These are phyloP conservation scores for Mucor velutinosus DNA, from an alignment of 371 early-diverging fungal genomes.

Conservation along the genomic window DNA sequence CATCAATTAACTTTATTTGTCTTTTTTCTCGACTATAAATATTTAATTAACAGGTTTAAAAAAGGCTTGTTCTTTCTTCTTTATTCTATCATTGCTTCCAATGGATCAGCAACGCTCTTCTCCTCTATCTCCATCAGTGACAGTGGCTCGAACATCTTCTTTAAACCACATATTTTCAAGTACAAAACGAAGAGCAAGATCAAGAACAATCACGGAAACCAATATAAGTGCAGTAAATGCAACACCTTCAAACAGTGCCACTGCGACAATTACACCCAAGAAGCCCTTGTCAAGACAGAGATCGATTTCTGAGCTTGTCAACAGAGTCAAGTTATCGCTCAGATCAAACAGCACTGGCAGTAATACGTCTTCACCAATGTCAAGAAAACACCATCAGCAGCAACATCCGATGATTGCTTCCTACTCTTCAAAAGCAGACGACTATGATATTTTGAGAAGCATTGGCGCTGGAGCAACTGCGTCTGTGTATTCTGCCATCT, in stretches of 20 bases:
- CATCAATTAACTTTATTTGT: conserved; percentile 2
- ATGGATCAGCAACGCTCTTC: conserved; percentile 8
- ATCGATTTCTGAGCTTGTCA: conserved; percentile 29
- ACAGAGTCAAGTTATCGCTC: conserved; percentile 13
- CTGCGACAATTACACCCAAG: not conserved
- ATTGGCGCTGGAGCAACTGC: conserved; percentile 48
- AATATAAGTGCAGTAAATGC: not conserved
- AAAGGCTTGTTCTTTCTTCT: not conserved
- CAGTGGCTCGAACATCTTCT: conserved; percentile 17
- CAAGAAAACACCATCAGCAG: not conserved
- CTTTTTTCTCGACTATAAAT: not conserved
- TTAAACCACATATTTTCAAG: conserved; percentile 20
- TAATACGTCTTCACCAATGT: not conserved
- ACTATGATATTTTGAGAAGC: conserved; percentile 25
- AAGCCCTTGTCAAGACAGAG: conserved; percentile 24
- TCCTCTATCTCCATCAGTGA: conserved; percentile 6
- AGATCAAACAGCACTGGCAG: conserved; percentile 3
- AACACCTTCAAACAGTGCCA: not conserved
- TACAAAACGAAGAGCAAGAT: conserved; percentile 13
- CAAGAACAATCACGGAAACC: conserved; percentile 14
- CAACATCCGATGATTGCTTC: not conserved
- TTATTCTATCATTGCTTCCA: not conserved
- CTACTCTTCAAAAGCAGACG: conserved; percentile 24
- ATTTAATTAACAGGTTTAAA: not conserved
- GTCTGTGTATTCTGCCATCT: conserved; percentile 39